Conservation (phyloP, 257 asterid species). For the Solanum microdontum region DNA sequence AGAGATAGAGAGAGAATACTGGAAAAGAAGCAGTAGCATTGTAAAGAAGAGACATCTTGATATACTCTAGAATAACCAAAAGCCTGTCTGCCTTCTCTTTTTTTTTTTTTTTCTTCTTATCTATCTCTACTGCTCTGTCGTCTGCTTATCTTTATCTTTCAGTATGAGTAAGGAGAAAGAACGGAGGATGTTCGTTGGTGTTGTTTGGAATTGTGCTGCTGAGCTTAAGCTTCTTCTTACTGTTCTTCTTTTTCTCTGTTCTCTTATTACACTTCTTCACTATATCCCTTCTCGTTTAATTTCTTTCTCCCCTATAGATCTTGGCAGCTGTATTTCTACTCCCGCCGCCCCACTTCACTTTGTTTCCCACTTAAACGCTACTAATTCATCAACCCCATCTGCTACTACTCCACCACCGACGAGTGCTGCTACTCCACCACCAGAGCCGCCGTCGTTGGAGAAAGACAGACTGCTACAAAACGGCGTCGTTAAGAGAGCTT, state of each 20-base stretch:
- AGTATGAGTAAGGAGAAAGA: constrained; percentile 5
- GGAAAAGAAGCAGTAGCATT: background rate
- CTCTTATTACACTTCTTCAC: constrained; percentile 30
- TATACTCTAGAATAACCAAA: background rate
- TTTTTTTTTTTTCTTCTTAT: background rate
- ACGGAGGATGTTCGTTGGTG: constrained; percentile 27
- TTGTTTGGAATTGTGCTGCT: constrained; percentile 32
- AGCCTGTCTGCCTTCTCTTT: background rate
- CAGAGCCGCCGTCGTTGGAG: background rate
- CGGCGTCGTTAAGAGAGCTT: constrained; percentile 31
- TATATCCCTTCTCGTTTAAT: constrained; percentile 22
- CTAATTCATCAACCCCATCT: background rate
- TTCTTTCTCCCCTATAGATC: constrained; percentile 25
- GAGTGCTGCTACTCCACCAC: background rate
- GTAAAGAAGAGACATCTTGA: background rate
- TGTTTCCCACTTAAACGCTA: background rate
- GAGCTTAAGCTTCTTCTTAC: constrained; percentile 31
- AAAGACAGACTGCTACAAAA: background rate
- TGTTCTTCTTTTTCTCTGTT: constrained; percentile 30
- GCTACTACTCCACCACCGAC: background rate
- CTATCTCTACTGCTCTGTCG: background rate
- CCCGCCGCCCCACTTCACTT: background rate
- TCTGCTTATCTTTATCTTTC: background rate
- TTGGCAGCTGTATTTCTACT: constrained; percentile 22
- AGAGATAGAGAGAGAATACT: background rate